These are phyloP conservation scores for Vigna trinervia DNA, from an alignment of 306 rosid species.

Conservation along the genomic window DNA sequence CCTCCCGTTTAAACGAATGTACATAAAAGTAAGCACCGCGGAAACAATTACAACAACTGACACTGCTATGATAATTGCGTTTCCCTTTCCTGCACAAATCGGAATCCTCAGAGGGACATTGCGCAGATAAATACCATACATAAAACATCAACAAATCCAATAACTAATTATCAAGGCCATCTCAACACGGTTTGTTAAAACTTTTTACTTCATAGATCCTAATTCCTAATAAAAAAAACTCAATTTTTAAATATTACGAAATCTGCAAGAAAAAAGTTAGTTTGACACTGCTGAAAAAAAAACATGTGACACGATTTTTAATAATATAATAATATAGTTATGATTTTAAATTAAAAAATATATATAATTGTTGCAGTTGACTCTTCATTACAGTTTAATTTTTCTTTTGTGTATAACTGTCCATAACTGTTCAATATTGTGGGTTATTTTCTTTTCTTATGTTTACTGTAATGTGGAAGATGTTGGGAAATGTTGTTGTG, in stretches of 20 bases:
- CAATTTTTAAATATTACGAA: not conserved
- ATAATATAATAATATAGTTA: too few relatives aligned
- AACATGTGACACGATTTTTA: too few relatives aligned
- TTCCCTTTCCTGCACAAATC: constrained; percentile 51
- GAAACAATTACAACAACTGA: constrained; percentile 34
- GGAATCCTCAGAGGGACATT: not conserved
- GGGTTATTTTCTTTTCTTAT: too few relatives aligned
- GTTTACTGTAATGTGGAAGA: too few relatives aligned
- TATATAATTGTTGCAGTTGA: too few relatives aligned
- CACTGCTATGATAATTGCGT: constrained; percentile 18
- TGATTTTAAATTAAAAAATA: too few relatives aligned
- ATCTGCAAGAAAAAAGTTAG: not conserved
- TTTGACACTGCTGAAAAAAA: too few relatives aligned
- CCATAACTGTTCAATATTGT: too few relatives aligned
- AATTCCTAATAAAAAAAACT: not conserved
- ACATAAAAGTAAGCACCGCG: constrained; percentile 30
- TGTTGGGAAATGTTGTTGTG: too few relatives aligned
- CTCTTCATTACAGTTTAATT: too few relatives aligned
- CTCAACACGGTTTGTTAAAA: not conserved
- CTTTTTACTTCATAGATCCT: not conserved
- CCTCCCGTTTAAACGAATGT: constrained; percentile 32
- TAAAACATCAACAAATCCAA: not conserved
- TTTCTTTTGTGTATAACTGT: too few relatives aligned
- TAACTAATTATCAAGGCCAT: not conserved
- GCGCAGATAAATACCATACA: not conserved